Evolutionary conservation across 78 protist genomes (phyloP).

Genomic region (Polysphondylium violaceum): DNA sequence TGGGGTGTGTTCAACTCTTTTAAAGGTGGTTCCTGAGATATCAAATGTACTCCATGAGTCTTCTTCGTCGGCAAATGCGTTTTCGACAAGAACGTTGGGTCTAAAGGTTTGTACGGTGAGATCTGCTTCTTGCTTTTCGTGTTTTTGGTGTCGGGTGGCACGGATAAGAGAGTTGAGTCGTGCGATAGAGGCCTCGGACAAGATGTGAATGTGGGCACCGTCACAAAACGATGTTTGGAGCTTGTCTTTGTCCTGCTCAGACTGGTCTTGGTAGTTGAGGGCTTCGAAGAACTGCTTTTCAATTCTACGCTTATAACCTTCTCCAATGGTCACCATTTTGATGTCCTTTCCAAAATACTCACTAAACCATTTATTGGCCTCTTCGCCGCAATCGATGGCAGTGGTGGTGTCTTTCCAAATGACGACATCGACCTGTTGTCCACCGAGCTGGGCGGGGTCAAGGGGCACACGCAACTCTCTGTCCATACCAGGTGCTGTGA

Average conservation of each 20-base stretch:
- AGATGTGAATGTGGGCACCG: conserved; percentile 8
- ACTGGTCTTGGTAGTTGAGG: too few species aligned
- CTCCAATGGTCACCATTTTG: not conserved
- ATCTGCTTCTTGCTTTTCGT: not conserved
- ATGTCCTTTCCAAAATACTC: not conserved
- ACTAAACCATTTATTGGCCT: conserved; percentile 18
- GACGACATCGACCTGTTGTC: not conserved
- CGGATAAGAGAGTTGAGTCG: conserved; percentile 8
- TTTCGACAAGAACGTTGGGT: conserved; percentile 44
- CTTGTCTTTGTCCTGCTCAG: not conserved
- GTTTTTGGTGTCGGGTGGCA: not conserved
- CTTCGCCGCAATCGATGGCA: conserved; percentile 25
- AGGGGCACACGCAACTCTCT: conserved; percentile 12
- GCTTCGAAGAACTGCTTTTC: too few species aligned
- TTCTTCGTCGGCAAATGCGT: conserved; percentile 25
- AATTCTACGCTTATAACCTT: conserved; percentile 16
- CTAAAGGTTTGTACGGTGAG: conserved; percentile 21
- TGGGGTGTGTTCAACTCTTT: not conserved
- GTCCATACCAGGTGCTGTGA: not conserved
- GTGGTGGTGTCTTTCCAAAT: conserved; percentile 43
- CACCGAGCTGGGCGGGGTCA: not conserved
- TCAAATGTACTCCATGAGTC: conserved; percentile 26
- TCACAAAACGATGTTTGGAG: conserved; percentile 22
- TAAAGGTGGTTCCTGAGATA: not conserved
- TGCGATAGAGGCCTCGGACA: conserved; percentile 27